phyloP scores from a whole-genome alignment of 352 stramenopile species.

The Globisporangium cederbergense region DNA sequence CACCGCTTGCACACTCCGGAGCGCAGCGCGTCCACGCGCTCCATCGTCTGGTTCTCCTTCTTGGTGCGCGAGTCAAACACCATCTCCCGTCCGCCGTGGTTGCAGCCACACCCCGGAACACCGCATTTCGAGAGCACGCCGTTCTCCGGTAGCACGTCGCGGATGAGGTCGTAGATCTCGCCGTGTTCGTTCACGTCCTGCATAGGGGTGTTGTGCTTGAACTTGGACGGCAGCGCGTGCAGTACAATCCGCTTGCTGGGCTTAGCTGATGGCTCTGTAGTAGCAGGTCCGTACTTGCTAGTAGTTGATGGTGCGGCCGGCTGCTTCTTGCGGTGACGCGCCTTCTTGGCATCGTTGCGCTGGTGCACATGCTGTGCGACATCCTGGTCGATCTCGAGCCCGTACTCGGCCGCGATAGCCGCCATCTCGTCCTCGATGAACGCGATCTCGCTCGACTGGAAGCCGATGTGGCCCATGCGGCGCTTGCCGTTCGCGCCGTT shows the following conservation, averaged over 20 bases:
- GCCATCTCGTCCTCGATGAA: slow-evolving; percentile 88
- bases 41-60: slow-evolving; percentile 21
- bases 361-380: slow-evolving; percentile 56
- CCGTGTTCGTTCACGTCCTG: slow-evolving; percentile 33
- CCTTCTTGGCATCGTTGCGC: slow-evolving; percentile 47
- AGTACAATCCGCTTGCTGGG: slow-evolving; percentile 17
- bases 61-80: slow-evolving; percentile 20
- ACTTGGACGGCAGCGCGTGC: slow-evolving; percentile 15
- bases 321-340: slow-evolving; percentile 38
- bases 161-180: slow-evolving; percentile 35
- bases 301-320: slow-evolving; percentile 7
- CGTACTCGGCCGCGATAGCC: slow-evolving; percentile 73
- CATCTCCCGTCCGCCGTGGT: slow-evolving; percentile 37
- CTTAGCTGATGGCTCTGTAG: not conserved
- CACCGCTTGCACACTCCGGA: slow-evolving; percentile 51
- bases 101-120: slow-evolving; percentile 62
- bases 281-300: slow-evolving; percentile 10
- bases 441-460: slow-evolving; percentile 70
- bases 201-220: slow-evolving; percentile 17
- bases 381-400: slow-evolving; percentile 63
- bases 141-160: slow-evolving; percentile 52
- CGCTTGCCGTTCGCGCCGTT: slow-evolving; percentile 36
- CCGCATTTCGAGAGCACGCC: slow-evolving; percentile 46
- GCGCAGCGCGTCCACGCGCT: slow-evolving; percentile 28
- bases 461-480: slow-evolving; percentile 69